phyloP scores from a whole-genome alignment of 1,284 basidiomycete genomes.

The Austroboletus niveus region DNA sequence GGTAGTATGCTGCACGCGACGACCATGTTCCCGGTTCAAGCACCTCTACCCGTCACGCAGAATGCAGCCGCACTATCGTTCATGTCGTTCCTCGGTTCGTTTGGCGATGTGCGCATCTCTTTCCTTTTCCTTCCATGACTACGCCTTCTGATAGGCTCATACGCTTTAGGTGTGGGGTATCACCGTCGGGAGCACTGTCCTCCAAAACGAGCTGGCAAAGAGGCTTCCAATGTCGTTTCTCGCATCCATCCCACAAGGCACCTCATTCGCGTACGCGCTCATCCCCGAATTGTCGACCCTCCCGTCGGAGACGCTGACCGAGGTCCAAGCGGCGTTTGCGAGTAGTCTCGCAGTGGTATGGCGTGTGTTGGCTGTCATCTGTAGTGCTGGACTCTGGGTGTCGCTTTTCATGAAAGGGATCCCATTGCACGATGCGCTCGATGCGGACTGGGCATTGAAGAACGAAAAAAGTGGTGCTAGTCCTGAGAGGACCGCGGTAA shows the following conservation, averaged over 20 bases:
- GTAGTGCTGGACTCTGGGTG: neutral
- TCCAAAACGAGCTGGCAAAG: slow-evolving; percentile 31
- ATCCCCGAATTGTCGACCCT: slow-evolving; percentile 5
- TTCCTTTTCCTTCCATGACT: too few relatives aligned
- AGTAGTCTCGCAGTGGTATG: slow-evolving; percentile 9
- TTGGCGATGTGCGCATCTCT: slow-evolving; percentile 11
- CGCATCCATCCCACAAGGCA: slow-evolving; percentile 6
- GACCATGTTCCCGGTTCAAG: slow-evolving; percentile 28
- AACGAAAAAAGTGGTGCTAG: neutral
- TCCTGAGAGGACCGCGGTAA: too few relatives aligned
- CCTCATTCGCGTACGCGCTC: slow-evolving; percentile 6
- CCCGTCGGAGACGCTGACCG: neutral
- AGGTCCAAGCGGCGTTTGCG: slow-evolving; percentile 11
- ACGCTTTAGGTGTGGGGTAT: slow-evolving; percentile 32
- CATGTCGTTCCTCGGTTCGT: slow-evolving; percentile 32
- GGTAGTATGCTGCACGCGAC: slow-evolving; percentile 1
- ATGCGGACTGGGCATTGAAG: slow-evolving; percentile 3
- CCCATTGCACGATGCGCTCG: neutral
- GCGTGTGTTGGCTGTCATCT: slow-evolving; percentile 1
- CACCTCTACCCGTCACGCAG: slow-evolving; percentile 32
- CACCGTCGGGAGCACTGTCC: slow-evolving; percentile 29
- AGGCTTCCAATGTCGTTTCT: slow-evolving; percentile 24
- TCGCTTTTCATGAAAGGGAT: slow-evolving; percentile 8
- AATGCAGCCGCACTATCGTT: slow-evolving; percentile 36
- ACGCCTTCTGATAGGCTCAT: too few relatives aligned